These are phyloP conservation scores for Coprinellus micaceus DNA, from an alignment of 768 basidiomycete species.

Conservation along the genomic window DNA sequence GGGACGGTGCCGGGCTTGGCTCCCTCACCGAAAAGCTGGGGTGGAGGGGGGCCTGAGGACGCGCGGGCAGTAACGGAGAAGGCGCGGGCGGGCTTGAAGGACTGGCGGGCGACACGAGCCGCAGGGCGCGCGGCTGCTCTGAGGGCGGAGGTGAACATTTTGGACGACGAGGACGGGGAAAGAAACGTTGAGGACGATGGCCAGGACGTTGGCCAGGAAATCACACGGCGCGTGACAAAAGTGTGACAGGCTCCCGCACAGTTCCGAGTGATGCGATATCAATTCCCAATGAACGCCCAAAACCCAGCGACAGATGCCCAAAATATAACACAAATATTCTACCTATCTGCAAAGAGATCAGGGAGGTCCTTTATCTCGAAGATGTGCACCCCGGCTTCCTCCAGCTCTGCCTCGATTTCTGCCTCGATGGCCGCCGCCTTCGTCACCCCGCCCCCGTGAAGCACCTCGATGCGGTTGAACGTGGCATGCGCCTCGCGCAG, in stretches of 20 bases:
- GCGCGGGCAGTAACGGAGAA: constrained; percentile 57
- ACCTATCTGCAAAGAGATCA: constrained; percentile 43
- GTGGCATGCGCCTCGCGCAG: constrained; percentile 66
- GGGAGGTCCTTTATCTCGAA: constrained; percentile 65
- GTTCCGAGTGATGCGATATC: constrained; percentile 1
- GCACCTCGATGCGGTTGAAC: constrained; percentile 60
- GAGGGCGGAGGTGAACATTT: constrained; percentile 44
- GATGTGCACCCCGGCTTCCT: constrained; percentile 63
- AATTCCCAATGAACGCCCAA: neutral
- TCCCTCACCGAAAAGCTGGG: constrained; percentile 68
- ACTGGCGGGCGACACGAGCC: constrained; percentile 35
- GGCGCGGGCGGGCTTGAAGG: constrained; percentile 41
- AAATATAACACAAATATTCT: neutral
- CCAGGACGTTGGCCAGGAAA: neutral
- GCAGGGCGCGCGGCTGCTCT: constrained; percentile 45
- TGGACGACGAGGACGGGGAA: neutral
- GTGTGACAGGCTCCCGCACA: constrained; percentile 2
- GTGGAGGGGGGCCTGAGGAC: constrained; percentile 57
- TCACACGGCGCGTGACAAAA: neutral
- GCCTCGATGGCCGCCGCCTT: constrained; percentile 48
- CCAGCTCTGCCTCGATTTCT: constrained; percentile 63
- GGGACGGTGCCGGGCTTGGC: constrained; percentile 72
- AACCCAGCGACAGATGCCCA: constrained; percentile 10
- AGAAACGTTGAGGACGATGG: constrained; percentile 1
- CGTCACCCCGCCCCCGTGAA: constrained; percentile 54